A percentile compares a stretch with the other conserved stretches of the same genome.
These are phyloP conservation scores for Vaccinium vitisidaea DNA, from an alignment of 148 eudicot species.

Conservation along the genomic window DNA sequence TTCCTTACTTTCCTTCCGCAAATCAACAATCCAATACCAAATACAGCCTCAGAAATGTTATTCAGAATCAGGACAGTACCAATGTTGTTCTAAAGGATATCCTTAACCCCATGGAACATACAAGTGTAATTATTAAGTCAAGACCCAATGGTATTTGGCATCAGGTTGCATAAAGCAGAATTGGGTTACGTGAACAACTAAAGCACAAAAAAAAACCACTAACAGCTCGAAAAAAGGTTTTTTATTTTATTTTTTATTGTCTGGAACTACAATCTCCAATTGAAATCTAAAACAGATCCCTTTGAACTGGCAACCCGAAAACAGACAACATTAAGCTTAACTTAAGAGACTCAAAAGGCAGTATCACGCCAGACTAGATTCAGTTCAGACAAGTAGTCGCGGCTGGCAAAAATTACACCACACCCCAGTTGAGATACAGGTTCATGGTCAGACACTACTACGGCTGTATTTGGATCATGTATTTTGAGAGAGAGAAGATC, in stretches of 20 bases:
- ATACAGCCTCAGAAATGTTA: neutral
- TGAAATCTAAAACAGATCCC: neutral
- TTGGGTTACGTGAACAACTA: neutral
- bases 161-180: neutral
- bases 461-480: neutral
- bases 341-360: neutral
- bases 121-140: neutral
- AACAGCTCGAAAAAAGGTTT: neutral
- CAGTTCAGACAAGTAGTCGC: neutral
- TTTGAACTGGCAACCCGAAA: neutral
- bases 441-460: neutral
- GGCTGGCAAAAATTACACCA: neutral
- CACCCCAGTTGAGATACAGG: neutral
- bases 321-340: neutral
- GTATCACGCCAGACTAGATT: neutral
- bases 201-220: neutral
- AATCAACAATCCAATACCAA: neutral
- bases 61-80: neutral
- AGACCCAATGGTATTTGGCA: neutral
- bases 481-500: neutral
- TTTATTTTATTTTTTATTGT: neutral
- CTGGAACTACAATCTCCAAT: neutral
- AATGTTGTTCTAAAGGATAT: neutral
- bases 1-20: neutral
- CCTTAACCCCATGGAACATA: neutral